A percentile compares a stretch with the other conserved stretches of the same genome.
These are phyloP conservation scores for Dryas drummondii DNA, from an alignment of 306 rosid genomes.

Conservation along the genomic window DNA sequence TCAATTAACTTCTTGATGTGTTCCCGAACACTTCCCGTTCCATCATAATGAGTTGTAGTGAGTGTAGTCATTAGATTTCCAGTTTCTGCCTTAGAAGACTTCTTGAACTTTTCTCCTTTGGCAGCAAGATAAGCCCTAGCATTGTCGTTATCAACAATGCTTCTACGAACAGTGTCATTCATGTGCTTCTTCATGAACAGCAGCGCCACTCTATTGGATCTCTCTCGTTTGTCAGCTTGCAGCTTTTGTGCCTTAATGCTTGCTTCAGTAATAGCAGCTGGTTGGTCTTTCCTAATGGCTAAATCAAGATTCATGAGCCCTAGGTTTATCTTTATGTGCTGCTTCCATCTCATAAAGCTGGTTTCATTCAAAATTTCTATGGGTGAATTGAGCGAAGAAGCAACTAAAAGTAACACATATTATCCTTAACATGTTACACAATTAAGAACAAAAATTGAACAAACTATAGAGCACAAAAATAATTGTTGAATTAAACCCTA, in stretches of 20 bases:
- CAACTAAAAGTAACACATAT: background rate
- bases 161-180: background rate
- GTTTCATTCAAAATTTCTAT: background rate
- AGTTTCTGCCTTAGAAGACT: conserved; percentile 8
- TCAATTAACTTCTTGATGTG: conserved; percentile 15
- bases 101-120: background rate
- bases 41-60: background rate
- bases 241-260: background rate
- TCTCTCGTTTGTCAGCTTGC: background rate
- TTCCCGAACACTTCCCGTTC: background rate
- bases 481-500: background rate
- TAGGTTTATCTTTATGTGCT: background rate
- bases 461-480: background rate
- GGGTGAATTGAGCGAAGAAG: background rate
- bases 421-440: background rate
- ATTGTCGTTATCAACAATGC: background rate
- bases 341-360: background rate
- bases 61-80: background rate
- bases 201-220: background rate
- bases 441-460: background rate
- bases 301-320: background rate
- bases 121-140: background rate
- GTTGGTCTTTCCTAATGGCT: background rate
- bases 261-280: background rate
- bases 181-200: background rate